These are phyloP conservation scores for Fusarium sp. DNA, from an alignment of 2,329 filamentous ascomycete species.

Conservation along the genomic window DNA sequence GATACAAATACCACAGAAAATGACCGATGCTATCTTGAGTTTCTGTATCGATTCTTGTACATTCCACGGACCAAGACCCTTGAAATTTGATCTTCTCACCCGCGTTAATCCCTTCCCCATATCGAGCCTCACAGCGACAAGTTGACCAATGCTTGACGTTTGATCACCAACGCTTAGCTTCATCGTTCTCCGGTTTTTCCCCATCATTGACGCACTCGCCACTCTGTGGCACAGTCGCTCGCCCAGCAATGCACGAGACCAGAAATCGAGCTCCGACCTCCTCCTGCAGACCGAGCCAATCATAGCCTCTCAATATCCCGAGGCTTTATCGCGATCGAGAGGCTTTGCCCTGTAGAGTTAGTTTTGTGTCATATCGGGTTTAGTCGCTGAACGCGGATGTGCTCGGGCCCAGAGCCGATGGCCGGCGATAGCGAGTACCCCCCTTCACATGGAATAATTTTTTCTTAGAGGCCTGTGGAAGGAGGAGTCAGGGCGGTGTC, in stretches of 20 bases:
- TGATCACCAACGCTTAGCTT: slow-evolving; percentile 35
- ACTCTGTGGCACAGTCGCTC: slow-evolving; percentile 40
- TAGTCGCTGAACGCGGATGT: slow-evolving; percentile 20
- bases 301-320: slow-evolving; percentile 31
- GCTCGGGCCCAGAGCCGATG: slow-evolving; percentile 40
- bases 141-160: slow-evolving; percentile 26
- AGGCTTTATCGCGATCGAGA: slow-evolving; percentile 45
- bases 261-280: slow-evolving; percentile 10
- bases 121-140: not conserved
- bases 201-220: slow-evolving; percentile 40
- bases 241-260: slow-evolving; percentile 26
- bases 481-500: slow-evolving; percentile 19
- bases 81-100: slow-evolving; percentile 19
- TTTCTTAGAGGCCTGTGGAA: slow-evolving; percentile 14
- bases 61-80: slow-evolving; percentile 33
- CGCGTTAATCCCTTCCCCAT: slow-evolving; percentile 39
- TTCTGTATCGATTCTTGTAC: slow-evolving; percentile 27
- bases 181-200: slow-evolving; percentile 37
- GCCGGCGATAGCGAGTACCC: slow-evolving; percentile 42
- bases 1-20: not conserved
- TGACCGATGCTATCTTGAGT: not conserved
- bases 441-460: slow-evolving; percentile 46
- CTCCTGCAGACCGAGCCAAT: slow-evolving; percentile 45
- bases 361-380: not conserved
- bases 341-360: slow-evolving; percentile 28